phyloP scores from a whole-genome alignment of 345 rosid species.

The Eucalyptus cladocalyx region DNA sequence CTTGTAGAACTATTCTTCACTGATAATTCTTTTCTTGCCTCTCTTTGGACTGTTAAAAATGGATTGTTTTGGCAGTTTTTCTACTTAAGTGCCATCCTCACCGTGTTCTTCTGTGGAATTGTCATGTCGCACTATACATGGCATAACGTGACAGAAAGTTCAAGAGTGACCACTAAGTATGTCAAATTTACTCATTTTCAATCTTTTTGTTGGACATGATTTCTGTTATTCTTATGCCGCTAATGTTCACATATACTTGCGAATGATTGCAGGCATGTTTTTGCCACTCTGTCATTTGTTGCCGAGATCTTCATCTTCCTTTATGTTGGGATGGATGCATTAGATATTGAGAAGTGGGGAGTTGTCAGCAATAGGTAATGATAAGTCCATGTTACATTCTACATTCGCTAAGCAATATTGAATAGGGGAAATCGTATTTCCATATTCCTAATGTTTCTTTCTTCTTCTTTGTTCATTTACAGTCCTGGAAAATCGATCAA shows the following conservation, averaged over 20 bases:
- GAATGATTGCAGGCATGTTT: slow-evolving; percentile 20
- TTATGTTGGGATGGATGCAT: slow-evolving; percentile 44
- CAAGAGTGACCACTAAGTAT: slow-evolving; percentile 36
- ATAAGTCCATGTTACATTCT: background rate
- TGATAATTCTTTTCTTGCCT: background rate
- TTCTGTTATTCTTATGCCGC: background rate
- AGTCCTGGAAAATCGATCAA: slow-evolving; percentile 32
- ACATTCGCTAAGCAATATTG: background rate
- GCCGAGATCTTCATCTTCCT: slow-evolving; percentile 44
- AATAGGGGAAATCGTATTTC: background rate
- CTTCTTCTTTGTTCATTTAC: background rate
- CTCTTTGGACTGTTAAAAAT: background rate
- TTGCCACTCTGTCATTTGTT: slow-evolving; percentile 34
- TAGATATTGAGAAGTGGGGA: slow-evolving; percentile 43
- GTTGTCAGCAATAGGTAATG: slow-evolving; percentile 24
- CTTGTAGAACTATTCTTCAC: background rate
- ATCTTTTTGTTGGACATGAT: too few species aligned
- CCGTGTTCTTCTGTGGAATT: slow-evolving; percentile 43
- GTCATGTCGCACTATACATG: slow-evolving; percentile 47
- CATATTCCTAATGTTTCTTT: background rate
- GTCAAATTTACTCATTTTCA: background rate
- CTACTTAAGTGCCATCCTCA: slow-evolving; percentile 34
- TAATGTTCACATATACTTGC: background rate
- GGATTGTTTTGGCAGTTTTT: slow-evolving; percentile 15
- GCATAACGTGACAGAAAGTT: slow-evolving; percentile 41